Percentiles rank a stretch among this genome's conserved stretches.
These are phyloP conservation scores for Pterocarpus macrocarpus DNA, from an alignment of 306 rosid species.

Conservation along the genomic window DNA sequence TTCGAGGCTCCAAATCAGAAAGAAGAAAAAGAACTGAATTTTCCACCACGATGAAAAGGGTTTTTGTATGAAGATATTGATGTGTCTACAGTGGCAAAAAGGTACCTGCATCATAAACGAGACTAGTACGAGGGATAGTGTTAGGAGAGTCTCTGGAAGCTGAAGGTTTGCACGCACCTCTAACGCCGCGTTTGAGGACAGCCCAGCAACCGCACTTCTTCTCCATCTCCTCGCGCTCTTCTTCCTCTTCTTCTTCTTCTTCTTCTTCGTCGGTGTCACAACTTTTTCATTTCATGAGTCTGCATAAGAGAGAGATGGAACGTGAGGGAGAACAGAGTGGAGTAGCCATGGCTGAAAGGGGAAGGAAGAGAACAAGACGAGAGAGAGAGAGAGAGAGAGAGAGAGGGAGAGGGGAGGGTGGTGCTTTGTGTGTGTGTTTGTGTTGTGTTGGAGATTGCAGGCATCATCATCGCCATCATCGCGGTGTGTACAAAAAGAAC, in stretches of 20 bases:
- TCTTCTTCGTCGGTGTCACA: too few relatives aligned
- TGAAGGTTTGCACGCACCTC: slow-evolving; percentile 83
- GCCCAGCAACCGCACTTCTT: slow-evolving; percentile 92
- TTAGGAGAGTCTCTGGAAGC: slow-evolving; percentile 78
- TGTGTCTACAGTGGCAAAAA: too few relatives aligned
- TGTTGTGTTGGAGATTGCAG: slow-evolving; percentile 72
- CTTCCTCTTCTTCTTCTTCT: slow-evolving; percentile 47
- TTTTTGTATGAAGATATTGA: too few relatives aligned
- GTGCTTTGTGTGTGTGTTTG: slow-evolving; percentile 43
- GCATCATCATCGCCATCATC: slow-evolving; percentile 95
- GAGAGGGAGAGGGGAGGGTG: slow-evolving; percentile 37
- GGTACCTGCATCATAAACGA: slow-evolving; percentile 90
- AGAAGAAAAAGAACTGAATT: background rate
- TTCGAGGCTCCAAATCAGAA: background rate
- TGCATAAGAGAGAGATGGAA: slow-evolving; percentile 7
- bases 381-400: slow-evolving; percentile 15
- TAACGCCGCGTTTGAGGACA: slow-evolving; percentile 81
- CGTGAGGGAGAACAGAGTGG: background rate
- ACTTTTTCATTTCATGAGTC: slow-evolving; percentile 33
- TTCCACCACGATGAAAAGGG: background rate
- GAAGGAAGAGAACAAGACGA: background rate
- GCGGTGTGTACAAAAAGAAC: slow-evolving; percentile 95
- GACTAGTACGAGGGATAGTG: slow-evolving; percentile 92
- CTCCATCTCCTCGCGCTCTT: slow-evolving; percentile 74
- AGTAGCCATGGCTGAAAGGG: slow-evolving; percentile 4